Evolutionary conservation across 2,329 filamentous ascomycete genomes (phyloP).

Genomic region (Sordariomycetes sp.): DNA sequence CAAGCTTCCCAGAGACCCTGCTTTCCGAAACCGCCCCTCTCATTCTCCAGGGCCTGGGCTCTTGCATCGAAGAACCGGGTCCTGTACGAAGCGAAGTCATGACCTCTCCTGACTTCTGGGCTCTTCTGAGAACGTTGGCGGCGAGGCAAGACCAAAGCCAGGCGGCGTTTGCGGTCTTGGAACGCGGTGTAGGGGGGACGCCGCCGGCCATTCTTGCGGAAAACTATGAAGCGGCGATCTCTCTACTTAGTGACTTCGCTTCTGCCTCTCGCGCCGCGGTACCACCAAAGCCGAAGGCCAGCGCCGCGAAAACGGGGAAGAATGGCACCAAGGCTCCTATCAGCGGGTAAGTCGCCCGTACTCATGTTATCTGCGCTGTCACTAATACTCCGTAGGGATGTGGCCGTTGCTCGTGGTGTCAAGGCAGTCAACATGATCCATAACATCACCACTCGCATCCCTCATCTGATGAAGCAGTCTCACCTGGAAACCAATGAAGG

Average conservation of each 20-base stretch:
- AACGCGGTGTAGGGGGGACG: constrained; percentile 62
- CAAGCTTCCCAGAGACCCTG: constrained; percentile 69
- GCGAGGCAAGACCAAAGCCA: constrained; percentile 59
- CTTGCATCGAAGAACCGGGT: constrained; percentile 68
- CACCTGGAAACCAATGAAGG: constrained; percentile 81
- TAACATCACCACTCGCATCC: constrained; percentile 70
- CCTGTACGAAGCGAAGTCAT: constrained; percentile 85
- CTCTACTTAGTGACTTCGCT: constrained; percentile 81
- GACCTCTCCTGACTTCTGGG: constrained; percentile 96
- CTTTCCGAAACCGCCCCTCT: constrained; percentile 67
- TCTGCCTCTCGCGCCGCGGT: constrained; percentile 34
- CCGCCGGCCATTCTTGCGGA: constrained; percentile 82
- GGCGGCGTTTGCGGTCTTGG: constrained; percentile 78
- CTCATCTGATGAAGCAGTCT: constrained; percentile 81
- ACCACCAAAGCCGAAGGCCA: neutral
- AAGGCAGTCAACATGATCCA: constrained; percentile 77
- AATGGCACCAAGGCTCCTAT: neutral
- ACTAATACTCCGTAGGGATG: neutral
- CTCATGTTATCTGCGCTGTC: neutral
- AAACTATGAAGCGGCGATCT: constrained; percentile 85
- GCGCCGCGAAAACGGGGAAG: neutral
- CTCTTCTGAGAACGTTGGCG: constrained; percentile 68
- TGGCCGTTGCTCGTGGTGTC: constrained; percentile 61
- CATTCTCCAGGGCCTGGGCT: constrained; percentile 66
- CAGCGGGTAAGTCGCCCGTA: neutral